Conservation (phyloP, 2,329 filamentous ascomycete genomes). For the Ramularia collo-cygni region DNA sequence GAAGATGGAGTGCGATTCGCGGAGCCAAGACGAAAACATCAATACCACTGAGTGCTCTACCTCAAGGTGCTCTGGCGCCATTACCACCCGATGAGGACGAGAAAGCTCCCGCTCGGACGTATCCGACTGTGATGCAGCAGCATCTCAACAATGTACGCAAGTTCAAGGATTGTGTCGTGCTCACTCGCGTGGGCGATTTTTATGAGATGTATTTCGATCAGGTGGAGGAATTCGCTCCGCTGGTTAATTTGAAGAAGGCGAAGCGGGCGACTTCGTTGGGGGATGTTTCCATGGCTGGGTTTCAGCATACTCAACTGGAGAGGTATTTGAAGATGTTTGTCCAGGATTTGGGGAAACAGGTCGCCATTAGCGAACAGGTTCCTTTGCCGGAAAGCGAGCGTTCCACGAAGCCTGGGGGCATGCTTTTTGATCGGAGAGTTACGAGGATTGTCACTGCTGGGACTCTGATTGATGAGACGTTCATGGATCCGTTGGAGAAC, state of each 20-base stretch:
- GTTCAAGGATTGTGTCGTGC: slow-evolving; percentile 81
- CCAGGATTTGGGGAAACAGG: slow-evolving; percentile 81
- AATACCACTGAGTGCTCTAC: slow-evolving; percentile 40
- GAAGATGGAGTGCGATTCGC: slow-evolving; percentile 1
- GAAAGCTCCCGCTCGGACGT: slow-evolving; percentile 43
- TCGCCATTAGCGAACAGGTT: slow-evolving; percentile 92
- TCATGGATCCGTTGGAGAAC: slow-evolving; percentile 88
- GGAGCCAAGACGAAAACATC: slow-evolving; percentile 36
- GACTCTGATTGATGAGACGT: slow-evolving; percentile 94
- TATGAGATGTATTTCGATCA: slow-evolving; percentile 98
- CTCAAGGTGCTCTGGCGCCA: slow-evolving; percentile 49
- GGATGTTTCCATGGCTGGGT: slow-evolving; percentile 86
- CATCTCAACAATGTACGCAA: slow-evolving; percentile 83
- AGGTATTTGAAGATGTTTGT: slow-evolving; percentile 89
- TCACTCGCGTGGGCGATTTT: slow-evolving; percentile 91
- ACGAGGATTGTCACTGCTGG: slow-evolving; percentile 87
- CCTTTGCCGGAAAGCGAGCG: slow-evolving; percentile 50
- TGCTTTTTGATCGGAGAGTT: slow-evolving; percentile 79
- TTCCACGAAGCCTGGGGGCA: slow-evolving; percentile 63
- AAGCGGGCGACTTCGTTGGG: slow-evolving; percentile 72
- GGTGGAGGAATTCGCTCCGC: slow-evolving; percentile 77
- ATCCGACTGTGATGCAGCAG: slow-evolving; percentile 84
- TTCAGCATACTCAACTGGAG: slow-evolving; percentile 88
- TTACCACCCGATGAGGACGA: slow-evolving; percentile 39
- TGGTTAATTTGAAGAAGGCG: slow-evolving; percentile 81